Percentiles rank a stretch among this genome's conserved stretches.
These are phyloP conservation scores for Fusarium anguioides DNA, from an alignment of 2,329 filamentous ascomycete genomes.

Conservation along the genomic window DNA sequence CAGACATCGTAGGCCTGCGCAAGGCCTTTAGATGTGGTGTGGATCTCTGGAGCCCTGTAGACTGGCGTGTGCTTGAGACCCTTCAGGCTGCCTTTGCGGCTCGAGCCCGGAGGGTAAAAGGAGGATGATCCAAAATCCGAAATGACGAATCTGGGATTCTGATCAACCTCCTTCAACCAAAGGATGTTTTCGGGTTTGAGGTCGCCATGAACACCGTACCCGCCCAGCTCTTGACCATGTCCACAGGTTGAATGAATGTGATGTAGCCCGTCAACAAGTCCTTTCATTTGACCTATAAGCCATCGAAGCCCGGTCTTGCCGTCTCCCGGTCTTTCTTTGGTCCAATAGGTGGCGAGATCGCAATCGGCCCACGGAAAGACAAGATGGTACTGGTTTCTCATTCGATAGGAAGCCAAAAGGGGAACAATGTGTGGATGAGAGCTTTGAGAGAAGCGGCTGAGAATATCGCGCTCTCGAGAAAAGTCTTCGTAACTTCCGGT, in stretches of 20 bases:
- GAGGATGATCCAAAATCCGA: not conserved
- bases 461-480: not conserved
- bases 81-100: too few species aligned
- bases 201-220: not conserved
- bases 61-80: not conserved
- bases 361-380: not conserved
- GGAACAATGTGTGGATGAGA: not conserved
- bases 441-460: not conserved
- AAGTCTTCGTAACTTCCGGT: not conserved
- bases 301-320: not conserved
- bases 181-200: not conserved
- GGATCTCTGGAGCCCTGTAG: not conserved
- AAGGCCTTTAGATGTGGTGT: fast-evolving
- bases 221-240: too few species aligned
- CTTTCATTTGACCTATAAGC: not conserved
- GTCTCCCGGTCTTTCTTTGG: not conserved
- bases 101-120: fast-evolving
- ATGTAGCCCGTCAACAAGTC: not conserved
- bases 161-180: not conserved
- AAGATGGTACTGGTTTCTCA: not conserved
- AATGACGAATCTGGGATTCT: fast-evolving
- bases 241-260: too few species aligned
- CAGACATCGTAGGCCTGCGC: not conserved
- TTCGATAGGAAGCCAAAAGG: not conserved
- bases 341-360: not conserved